These are phyloP conservation scores for Cyclostephanos tholiformis DNA, from an alignment of 108 stramenopile species.

Conservation along the genomic window DNA sequence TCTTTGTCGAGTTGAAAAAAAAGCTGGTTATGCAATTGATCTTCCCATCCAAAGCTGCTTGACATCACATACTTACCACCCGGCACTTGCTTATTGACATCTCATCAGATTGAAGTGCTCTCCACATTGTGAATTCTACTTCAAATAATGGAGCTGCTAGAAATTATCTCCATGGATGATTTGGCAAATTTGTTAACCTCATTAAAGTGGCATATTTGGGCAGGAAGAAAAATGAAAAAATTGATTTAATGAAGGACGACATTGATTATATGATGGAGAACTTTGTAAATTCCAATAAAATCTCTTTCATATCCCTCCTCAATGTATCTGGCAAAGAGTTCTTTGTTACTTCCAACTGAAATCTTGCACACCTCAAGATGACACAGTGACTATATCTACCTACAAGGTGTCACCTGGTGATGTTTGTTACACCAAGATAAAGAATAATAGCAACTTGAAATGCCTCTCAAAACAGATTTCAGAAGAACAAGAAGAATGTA, in stretches of 20 bases:
- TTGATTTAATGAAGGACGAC: not conserved
- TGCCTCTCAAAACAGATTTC: not conserved
- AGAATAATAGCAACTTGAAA: not conserved
- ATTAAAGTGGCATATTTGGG: constrained; percentile 2
- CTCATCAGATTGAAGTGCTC: not conserved
- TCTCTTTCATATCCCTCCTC: constrained; percentile 3
- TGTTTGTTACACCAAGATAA: not conserved
- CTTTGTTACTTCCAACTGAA: not conserved
- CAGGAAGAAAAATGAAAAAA: not conserved
- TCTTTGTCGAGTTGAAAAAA: not conserved
- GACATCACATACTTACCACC: not conserved
- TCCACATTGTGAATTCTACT: not conserved
- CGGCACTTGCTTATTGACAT: not conserved
- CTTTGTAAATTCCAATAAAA: constrained; percentile 5
- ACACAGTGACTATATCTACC: constrained; percentile 7
- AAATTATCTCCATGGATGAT: not conserved
- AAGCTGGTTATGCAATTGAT: not conserved
- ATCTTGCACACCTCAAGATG: not conserved
- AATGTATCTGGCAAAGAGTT: constrained; percentile 1
- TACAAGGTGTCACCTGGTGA: not conserved
- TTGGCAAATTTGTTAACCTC: constrained; percentile 14
- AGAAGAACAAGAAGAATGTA: not conserved
- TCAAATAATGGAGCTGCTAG: not conserved
- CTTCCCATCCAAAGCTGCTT: not conserved
- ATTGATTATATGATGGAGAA: constrained; percentile 2